These are phyloP conservation scores for Leucogyrophana mollusca DNA, from an alignment of 768 basidiomycete genomes.

Conservation along the genomic window DNA sequence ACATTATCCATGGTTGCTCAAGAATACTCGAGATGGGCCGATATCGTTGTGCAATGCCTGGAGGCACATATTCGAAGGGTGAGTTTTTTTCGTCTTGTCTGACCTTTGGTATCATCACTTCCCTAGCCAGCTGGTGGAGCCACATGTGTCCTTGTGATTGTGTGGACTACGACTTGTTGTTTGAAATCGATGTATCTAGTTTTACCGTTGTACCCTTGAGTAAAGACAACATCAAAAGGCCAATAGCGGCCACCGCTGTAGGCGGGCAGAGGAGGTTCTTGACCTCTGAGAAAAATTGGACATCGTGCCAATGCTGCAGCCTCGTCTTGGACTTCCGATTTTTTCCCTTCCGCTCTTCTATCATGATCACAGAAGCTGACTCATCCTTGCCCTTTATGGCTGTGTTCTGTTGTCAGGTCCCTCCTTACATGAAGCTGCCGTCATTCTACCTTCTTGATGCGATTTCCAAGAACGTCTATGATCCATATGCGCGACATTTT, in stretches of 20 bases:
- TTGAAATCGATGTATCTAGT: constrained; percentile 45
- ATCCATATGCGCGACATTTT: constrained; percentile 88
- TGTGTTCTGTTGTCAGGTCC: constrained; percentile 58
- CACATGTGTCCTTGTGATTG: not conserved
- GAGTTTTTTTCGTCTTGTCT: constrained; percentile 45
- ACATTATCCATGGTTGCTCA: constrained; percentile 89
- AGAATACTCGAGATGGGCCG: constrained; percentile 75
- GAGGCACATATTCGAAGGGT: constrained; percentile 86
- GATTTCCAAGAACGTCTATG: constrained; percentile 93
- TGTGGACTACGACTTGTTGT: constrained; percentile 17
- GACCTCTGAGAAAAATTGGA: constrained; percentile 38
- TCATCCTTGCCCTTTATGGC: constrained; percentile 44
- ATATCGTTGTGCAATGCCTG: constrained; percentile 78
- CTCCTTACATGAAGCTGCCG: constrained; percentile 87
- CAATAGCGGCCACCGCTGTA: constrained; percentile 31
- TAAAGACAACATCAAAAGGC: constrained; percentile 37
- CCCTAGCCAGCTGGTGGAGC: constrained; percentile 3
- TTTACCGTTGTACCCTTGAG: constrained; percentile 42
- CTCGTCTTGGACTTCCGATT: constrained; percentile 13
- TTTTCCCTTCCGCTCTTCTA: constrained; percentile 29
- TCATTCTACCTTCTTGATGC: constrained; percentile 95
- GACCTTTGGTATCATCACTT: constrained; percentile 23
- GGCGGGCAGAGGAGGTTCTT: constrained; percentile 33
- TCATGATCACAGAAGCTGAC: constrained; percentile 57
- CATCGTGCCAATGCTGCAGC: constrained; percentile 18